Evolutionary conservation across 352 stramenopile species (phyloP).

Genomic region (Lagenidium sp.): DNA sequence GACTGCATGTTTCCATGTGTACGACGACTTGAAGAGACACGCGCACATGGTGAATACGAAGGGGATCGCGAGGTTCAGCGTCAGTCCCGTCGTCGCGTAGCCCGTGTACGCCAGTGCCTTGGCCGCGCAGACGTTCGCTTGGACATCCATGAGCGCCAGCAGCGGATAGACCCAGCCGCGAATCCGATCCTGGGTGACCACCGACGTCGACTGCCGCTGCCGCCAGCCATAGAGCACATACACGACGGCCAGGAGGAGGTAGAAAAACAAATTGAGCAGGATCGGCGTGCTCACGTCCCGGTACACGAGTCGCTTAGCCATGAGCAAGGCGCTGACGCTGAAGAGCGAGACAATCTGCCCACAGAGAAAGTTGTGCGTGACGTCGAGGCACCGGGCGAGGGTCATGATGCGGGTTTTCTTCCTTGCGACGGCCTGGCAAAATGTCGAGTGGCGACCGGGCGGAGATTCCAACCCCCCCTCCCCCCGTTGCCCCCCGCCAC

Average conservation of each 20-base stretch:
- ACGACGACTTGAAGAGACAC: slow-evolving; percentile 14
- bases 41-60: slow-evolving; percentile 28
- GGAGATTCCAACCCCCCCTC: too few species aligned
- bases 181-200: not conserved
- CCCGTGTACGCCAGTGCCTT: slow-evolving; percentile 21
- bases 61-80: slow-evolving; percentile 36
- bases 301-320: slow-evolving; percentile 26
- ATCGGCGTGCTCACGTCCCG: slow-evolving; percentile 17
- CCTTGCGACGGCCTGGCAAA: not conserved
- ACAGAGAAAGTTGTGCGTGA: slow-evolving; percentile 16
- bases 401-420: not conserved
- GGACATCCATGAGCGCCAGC: slow-evolving; percentile 26
- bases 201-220: not conserved
- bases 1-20: slow-evolving; percentile 18
- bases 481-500: too few species aligned
- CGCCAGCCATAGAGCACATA: slow-evolving; percentile 18
- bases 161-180: slow-evolving; percentile 33
- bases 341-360: slow-evolving; percentile 39
- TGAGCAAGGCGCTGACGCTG: slow-evolving; percentile 24
- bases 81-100: slow-evolving; percentile 21
- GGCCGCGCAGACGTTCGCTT: slow-evolving; percentile 28
- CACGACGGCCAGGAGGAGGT: slow-evolving; percentile 16
- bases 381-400: not conserved
- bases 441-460: too few species aligned
- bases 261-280: slow-evolving; percentile 33